These are phyloP conservation scores for Leucocoprinus birnbaumii DNA, from an alignment of 768 basidiomycete genomes.

Conservation along the genomic window DNA sequence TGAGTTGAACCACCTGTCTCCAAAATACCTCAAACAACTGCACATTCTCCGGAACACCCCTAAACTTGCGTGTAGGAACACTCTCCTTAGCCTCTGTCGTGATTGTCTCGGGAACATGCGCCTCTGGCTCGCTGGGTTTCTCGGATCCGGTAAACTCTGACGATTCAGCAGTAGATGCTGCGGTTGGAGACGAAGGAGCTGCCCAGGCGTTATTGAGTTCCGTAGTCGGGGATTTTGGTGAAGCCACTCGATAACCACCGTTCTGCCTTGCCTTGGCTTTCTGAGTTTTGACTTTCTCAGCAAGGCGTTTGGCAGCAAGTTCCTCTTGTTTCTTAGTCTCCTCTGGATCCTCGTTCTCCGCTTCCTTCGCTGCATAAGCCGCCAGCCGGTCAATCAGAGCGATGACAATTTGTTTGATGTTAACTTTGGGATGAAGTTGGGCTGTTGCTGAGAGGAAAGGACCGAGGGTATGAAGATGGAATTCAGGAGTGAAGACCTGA, in stretches of 20 bases:
- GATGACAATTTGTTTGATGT: slow-evolving; percentile 98
- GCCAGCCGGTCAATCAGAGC: slow-evolving; percentile 95
- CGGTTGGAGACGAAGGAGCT: slow-evolving; percentile 31
- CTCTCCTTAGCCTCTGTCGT: slow-evolving; percentile 61
- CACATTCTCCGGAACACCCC: slow-evolving; percentile 94
- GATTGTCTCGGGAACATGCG: slow-evolving; percentile 22
- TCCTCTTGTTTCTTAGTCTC: slow-evolving; percentile 93
- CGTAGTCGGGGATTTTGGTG: slow-evolving; percentile 33
- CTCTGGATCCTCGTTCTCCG: slow-evolving; percentile 94
- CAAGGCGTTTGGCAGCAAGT: slow-evolving; percentile 83
- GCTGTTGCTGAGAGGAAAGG: slow-evolving; percentile 96
- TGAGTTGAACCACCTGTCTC: slow-evolving; percentile 96
- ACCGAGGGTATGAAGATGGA: slow-evolving; percentile 93
- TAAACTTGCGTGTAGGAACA: slow-evolving; percentile 70
- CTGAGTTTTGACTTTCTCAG: slow-evolving; percentile 79
- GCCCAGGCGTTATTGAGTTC: slow-evolving; percentile 44
- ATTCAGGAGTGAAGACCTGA: slow-evolving; percentile 97
- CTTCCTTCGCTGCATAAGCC: slow-evolving; percentile 94
- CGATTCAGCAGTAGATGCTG: slow-evolving; percentile 14
- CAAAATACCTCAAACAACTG: slow-evolving; percentile 98
- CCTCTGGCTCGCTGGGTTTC: slow-evolving; percentile 21
- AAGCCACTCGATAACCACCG: slow-evolving; percentile 27
- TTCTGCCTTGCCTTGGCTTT: slow-evolving; percentile 63
- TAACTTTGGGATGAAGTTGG: slow-evolving; percentile 95
- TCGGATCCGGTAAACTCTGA: slow-evolving; percentile 21